Conservation (phyloP, 257 asterid genomes). For the Solanum pimpinellifolium region DNA sequence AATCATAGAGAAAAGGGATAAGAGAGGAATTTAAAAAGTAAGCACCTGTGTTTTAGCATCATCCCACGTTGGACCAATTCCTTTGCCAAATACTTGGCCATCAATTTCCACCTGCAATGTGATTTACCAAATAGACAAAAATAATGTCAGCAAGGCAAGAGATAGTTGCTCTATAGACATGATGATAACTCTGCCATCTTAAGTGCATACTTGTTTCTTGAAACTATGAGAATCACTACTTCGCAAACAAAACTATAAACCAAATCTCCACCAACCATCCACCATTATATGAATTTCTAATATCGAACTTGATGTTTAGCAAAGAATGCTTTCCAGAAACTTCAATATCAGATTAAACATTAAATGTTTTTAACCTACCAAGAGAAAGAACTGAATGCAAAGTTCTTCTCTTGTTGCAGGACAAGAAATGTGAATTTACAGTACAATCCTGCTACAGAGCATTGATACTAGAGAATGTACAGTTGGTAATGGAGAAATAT, state of each 20-base stretch:
- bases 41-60: constrained; percentile 90
- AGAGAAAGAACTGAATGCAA: background rate
- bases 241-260: background rate
- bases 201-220: background rate
- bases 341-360: background rate
- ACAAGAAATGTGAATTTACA: background rate
- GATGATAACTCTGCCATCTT: background rate
- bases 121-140: constrained; percentile 5
- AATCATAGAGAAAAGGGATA: background rate
- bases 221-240: background rate
- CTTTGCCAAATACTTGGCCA: constrained; percentile 81
- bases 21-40: background rate
- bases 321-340: background rate
- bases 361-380: background rate
- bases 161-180: background rate
- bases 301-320: background rate
- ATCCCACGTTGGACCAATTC: constrained; percentile 78
- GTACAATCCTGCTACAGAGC: background rate
- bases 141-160: background rate
- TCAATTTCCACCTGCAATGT: constrained; percentile 66
- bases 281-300: background rate
- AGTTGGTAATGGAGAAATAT: background rate
- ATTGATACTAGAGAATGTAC: background rate
- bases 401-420: background rate
- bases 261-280: background rate